Percentiles rank a stretch among this genome's conserved stretches.
phyloP scores from a whole-genome alignment of 202 grass and related monocot species.

The Schoenoplectus tabernaemontani region DNA sequence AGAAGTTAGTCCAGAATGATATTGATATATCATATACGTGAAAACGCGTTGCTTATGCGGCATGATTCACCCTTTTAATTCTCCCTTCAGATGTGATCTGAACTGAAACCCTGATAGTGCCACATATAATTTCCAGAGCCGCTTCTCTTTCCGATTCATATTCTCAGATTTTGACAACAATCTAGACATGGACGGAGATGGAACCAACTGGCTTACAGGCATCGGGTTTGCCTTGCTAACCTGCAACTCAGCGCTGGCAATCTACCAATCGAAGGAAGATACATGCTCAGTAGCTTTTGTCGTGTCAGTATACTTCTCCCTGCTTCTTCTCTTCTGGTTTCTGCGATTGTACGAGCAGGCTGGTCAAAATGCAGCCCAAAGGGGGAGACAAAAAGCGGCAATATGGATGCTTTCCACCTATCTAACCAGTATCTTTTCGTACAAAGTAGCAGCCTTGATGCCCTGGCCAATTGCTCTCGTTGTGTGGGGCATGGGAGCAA shows the following conservation, averaged over 20 bases:
- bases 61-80: no score
- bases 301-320: background rate
- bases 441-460: constrained; percentile 46
- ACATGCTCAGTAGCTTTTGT: constrained; percentile 1
- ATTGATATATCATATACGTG: no score
- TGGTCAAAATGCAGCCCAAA: background rate
- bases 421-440: constrained; percentile 46
- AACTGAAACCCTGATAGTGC: no score
- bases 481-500: constrained; percentile 27
- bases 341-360: constrained; percentile 3
- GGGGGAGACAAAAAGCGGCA: background rate
- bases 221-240: background rate
- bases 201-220: background rate
- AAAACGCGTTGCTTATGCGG: no score
- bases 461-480: constrained; percentile 20
- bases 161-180: background rate
- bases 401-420: constrained; percentile 37
- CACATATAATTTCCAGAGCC: no score
- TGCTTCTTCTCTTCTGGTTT: constrained; percentile 16
- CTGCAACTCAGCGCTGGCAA: background rate
- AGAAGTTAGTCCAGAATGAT: no score
- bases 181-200: background rate
- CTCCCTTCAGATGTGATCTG: no score
- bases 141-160: no score
- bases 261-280: background rate